Evolutionary conservation across 2,329 filamentous ascomycete genomes (phyloP), one percentile per base, ranked within the genome.

Genomic region (Alternaria sp.): DNA sequence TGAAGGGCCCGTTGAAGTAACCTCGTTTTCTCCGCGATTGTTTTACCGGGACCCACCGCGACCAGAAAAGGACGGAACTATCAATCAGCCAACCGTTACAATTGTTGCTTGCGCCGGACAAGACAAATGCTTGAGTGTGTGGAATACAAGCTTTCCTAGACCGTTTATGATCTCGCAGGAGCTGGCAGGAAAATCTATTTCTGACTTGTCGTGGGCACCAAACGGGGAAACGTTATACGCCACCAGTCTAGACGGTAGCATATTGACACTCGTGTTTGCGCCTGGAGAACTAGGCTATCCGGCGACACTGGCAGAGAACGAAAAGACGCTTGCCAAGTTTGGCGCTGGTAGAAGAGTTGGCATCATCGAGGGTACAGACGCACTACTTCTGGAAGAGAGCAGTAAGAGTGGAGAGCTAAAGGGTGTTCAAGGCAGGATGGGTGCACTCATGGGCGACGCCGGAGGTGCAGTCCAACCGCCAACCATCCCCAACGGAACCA

Each of bases 41-140:
- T 99, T 98, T 74, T 87, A 91, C 14, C 85, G 87, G 54, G 88
- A 93, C 50, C 92, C 91, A 10, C 79, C 81, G 9, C 84, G 83
- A 2, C 75, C 85, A 55, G 78, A 83, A 52, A 83, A 86, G 2
- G 80, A 83, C 57, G 80, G 82, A 11, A 79, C 81, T 44, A 79
- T 78, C 22, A 70, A 76, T 20, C 77, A 82, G 64, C 68, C 81
- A 73, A 72, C 85, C 88, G 93, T 97, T 4, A 98, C 94, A 0
- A 94, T 99, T 0, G 96, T 99, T 69, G 95, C 96, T 9, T 98
- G 94, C 64, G 95, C 94, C 6, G 96, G 95, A 3, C 95, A 97
- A 73, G 95, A 99, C 77, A 98, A 97, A 80, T 95, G 94, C 3
- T 81, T 99, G 43, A 97, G 93, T 73, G 90, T 99, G 38, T 99